Conservation (phyloP, 2,329 filamentous ascomycete species). For the Parascedosporium putredinis region DNA sequence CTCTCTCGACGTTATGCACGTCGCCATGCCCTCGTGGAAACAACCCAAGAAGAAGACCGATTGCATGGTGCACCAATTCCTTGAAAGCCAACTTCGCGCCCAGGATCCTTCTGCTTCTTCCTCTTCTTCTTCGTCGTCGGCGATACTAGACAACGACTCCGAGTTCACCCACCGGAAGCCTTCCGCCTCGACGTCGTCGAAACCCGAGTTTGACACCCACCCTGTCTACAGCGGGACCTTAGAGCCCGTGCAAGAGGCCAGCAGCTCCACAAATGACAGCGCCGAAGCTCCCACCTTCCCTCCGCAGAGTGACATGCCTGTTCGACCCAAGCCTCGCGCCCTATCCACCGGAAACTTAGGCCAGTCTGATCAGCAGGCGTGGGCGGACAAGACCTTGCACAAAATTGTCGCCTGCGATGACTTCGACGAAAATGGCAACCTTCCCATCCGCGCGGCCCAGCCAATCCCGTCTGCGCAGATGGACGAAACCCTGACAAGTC, state of each 20-base stretch:
- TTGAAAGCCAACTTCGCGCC: constrained; percentile 42
- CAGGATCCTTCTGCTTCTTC: constrained; percentile 16
- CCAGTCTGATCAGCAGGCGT: constrained; percentile 46
- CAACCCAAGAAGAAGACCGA: constrained; percentile 34
- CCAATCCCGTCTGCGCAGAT: constrained; percentile 14
- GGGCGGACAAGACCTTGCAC: constrained; percentile 26
- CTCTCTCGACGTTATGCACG: constrained; percentile 37
- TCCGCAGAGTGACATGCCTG: constrained; percentile 9
- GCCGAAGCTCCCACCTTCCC: constrained; percentile 15
- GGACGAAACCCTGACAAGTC: constrained; percentile 33
- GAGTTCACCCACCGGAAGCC: neutral
- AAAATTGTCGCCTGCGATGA: neutral
- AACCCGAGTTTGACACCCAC: neutral
- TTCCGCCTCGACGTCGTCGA: neutral
- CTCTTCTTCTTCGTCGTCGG: too few species aligned
- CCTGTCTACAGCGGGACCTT: constrained; percentile 9
- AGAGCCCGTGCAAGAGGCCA: neutral
- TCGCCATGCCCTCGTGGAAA: constrained; percentile 16
- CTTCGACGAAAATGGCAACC: neutral
- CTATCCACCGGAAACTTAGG: constrained; percentile 26
- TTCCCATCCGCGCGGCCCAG: too few species aligned
- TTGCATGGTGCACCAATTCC: constrained; percentile 55
- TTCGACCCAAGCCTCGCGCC: neutral
- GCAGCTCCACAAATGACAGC: constrained; percentile 9
- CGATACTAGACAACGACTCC: neutral